Conservation (phyloP, 2,329 filamentous ascomycete species). For the Neopestalotiopsis rosae region DNA sequence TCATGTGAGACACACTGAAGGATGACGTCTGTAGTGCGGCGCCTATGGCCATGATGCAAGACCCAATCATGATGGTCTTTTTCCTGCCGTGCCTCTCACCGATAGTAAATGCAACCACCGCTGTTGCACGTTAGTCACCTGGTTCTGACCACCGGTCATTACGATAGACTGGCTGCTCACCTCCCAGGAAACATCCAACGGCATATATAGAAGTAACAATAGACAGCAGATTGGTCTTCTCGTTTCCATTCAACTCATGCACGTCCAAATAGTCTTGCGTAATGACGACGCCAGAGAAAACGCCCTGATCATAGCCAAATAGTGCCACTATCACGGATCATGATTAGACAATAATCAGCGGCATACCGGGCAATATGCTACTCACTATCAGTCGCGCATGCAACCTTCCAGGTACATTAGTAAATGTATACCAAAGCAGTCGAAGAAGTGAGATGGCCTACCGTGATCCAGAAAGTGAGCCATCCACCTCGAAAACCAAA, state of each 20-base stretch:
- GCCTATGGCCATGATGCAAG: slow-evolving; percentile 24
- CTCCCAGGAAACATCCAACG: slow-evolving; percentile 27
- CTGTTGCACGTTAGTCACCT: background rate
- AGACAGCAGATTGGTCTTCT: slow-evolving; percentile 27
- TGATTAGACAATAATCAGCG: background rate
- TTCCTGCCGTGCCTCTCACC: slow-evolving; percentile 29
- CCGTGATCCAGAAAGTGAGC: slow-evolving; percentile 13
- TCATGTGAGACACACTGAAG: slow-evolving; percentile 24
- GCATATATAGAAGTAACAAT: slow-evolving; percentile 19
- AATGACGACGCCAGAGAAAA: slow-evolving; percentile 37
- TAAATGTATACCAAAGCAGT: background rate
- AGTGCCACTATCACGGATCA: background rate
- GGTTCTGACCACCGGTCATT: background rate
- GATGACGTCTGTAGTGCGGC: slow-evolving; percentile 25
- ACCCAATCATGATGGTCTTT: slow-evolving; percentile 27
- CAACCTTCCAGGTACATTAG: background rate
- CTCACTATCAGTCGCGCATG: slow-evolving; percentile 4
- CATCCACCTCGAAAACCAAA: slow-evolving; percentile 3
- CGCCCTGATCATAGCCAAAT: slow-evolving; percentile 26
- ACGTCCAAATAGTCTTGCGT: slow-evolving; percentile 31
- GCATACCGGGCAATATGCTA: background rate
- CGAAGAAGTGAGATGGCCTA: background rate
- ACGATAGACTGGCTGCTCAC: slow-evolving; percentile 22
- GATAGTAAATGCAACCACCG: background rate
- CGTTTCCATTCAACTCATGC: slow-evolving; percentile 22